Evolutionary conservation across 73 alveolate species (phyloP), one percentile per base, ranked within the genome.

Genomic region (Paramecium pentaurelia): DNA sequence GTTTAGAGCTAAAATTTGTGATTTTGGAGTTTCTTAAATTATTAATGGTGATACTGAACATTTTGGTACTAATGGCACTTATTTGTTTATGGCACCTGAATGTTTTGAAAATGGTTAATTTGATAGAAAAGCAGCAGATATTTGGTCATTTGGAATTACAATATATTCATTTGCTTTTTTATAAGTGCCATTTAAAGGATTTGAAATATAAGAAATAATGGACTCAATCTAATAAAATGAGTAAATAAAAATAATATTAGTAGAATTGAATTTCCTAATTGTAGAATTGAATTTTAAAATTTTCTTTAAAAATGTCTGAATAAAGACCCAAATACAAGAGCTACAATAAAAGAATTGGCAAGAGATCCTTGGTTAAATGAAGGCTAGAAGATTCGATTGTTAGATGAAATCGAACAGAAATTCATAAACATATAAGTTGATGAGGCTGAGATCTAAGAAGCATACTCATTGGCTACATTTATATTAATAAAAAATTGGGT

Each of bases 11-110:
- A 97, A 97, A 94, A 90, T 98, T 7, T 97, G 98, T 37, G 99
- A 98, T 93, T 98, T 97, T 90, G 99, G 99, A 45, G 95, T 94
- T 49, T 88, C 98, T 58, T 42, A 92, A 44, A 92, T 88, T 34
- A 89, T 96, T 86, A n/a, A 58, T 38, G 96, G 92, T 18, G 94
- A 95, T 86, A 95, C 96, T 75, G 94, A 89, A 20, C 93, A 96
- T 47, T 95, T 92, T 54, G 98, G 95, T 92, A 95, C 99, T 0
- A 95, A 94, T 70, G 99, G 99, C 34, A 97, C 99, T 10, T 97
- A 97, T 86, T 98, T 95, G 40, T 98, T 98, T 93, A 91, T 97
- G 97, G 98, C 99, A 5, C 99, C 99, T 28, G 99, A 98, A 77
- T 95, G 97, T 58, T 96, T 98, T 47, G 94, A 86, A 18, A 92